Evolutionary conservation across 257 asterid species (phyloP), one percentile per base, ranked within the genome.

Genomic region (Paraleonurus japonicus): DNA sequence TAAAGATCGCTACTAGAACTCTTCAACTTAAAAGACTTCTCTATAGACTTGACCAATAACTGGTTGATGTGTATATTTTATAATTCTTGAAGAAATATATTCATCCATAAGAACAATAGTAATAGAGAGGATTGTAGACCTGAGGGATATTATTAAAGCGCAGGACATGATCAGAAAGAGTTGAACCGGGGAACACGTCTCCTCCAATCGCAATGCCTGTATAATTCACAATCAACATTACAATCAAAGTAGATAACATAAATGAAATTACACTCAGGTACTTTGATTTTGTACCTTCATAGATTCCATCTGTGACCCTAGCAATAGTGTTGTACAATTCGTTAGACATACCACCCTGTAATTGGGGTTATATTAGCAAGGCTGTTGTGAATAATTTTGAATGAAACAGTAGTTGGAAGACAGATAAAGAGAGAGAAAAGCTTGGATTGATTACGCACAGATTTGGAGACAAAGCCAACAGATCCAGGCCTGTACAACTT

Each of bases 131-230:
- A 71, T 13, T 20, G 58, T 65, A 59, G 76, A 89, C 99, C 96
- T 89, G 97, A 72, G 99, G 97, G 28, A 94, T 94, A 75, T 94
- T 94, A 87, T 90, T 94, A 73, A 91, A 94, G 69, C 99, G 95
- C 78, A 94, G 82, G 83, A 94, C 99, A 73, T 94, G 97, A 82
- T 91, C 99, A 72, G 99, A 91, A 37, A 94, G 96, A 28, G 99
- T 91, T 3, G 99, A 94, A 22, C 99, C 99, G 10, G 99, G 99
- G 77, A 94, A 94, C 75, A 94, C 99, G 73, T 94, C 99, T 80
- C 99, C 99, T 65, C 99, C 99, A 15, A 94, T 94, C 28, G 99
- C 97, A 84, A 94, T 91, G 50, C 99, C 99, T 94, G 73, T 26
- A 73, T 24, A 60, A 24, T 69, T 69, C 69, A 76, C 26, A 53